These are phyloP conservation scores for Penicillium sumatraense DNA, from an alignment of 2,329 filamentous ascomycete species.

Conservation along the genomic window DNA sequence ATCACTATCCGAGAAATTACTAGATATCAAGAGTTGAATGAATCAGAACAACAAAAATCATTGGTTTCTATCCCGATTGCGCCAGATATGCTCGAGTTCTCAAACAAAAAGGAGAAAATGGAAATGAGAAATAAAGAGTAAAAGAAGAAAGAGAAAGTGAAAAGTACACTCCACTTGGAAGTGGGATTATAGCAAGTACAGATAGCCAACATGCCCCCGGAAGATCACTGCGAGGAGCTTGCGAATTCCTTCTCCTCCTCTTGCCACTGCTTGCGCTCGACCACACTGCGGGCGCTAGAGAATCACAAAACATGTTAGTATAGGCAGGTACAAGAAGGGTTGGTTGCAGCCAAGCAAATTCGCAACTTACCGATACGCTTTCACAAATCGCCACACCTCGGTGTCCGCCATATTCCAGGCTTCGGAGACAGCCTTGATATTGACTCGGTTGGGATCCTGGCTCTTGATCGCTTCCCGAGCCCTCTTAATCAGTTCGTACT, in stretches of 20 bases:
- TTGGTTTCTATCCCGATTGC: slow-evolving; percentile 15
- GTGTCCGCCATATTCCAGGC: slow-evolving; percentile 66
- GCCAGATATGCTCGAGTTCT: slow-evolving; percentile 23
- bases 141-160: slow-evolving; percentile 14
- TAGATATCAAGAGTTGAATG: slow-evolving; percentile 9
- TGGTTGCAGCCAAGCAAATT: slow-evolving; percentile 13
- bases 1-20: neutral
- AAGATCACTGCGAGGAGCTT: slow-evolving; percentile 44
- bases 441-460: slow-evolving; percentile 41
- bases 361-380: slow-evolving; percentile 55
- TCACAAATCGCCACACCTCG: slow-evolving; percentile 67
- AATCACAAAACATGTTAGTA: slow-evolving; percentile 5
- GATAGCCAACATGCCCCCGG: neutral
- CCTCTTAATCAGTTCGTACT: slow-evolving; percentile 56
- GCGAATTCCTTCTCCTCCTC: slow-evolving; percentile 62
- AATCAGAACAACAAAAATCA: neutral
- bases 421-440: slow-evolving; percentile 51
- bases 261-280: slow-evolving; percentile 64
- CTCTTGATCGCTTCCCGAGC: slow-evolving; percentile 52
- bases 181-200: slow-evolving; percentile 9
- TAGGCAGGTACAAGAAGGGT: slow-evolving; percentile 5
- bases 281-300: slow-evolving; percentile 55
- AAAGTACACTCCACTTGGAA: slow-evolving; percentile 6
- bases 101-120: slow-evolving; percentile 9
- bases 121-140: slow-evolving; percentile 19